Evolutionary conservation across 1,284 basidiomycete genomes (phyloP).

Genomic region (Cryptococcus neoformans): DNA sequence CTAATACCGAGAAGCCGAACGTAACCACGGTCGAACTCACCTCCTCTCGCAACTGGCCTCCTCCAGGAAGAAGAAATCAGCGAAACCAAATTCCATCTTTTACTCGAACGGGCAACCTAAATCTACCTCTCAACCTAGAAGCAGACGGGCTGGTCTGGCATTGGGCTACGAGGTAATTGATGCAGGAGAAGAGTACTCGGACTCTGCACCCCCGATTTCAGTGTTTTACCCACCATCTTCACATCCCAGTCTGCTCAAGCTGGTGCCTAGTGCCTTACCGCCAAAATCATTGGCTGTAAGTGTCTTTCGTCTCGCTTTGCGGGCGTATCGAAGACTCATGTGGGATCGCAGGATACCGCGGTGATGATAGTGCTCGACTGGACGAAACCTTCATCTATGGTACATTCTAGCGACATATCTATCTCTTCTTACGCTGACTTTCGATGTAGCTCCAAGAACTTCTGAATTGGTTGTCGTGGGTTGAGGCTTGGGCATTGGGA

Average conservation of each 20-base stretch:
- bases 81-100: conserved; percentile 34
- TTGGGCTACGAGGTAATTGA: conserved; percentile 86
- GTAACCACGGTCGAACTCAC: conserved; percentile 25
- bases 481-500: conserved; percentile 66
- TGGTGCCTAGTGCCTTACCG: conserved; percentile 82
- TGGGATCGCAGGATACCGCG: conserved; percentile 66
- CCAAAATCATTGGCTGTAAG: conserved; percentile 50
- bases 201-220: conserved; percentile 78
- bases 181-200: conserved; percentile 70
- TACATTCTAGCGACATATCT: conserved; percentile 4
- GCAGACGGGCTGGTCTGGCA: conserved; percentile 61
- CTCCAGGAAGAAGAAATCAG: conserved; percentile 3
- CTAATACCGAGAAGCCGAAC: conserved; percentile 67
- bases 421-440: background rate
- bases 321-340: conserved; percentile 27
- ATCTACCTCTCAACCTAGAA: conserved; percentile 2
- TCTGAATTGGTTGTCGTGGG: conserved; percentile 77
- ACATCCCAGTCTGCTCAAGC: conserved; percentile 63
- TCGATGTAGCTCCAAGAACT: conserved; percentile 64
- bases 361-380: conserved; percentile 91
- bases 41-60: conserved; percentile 15
- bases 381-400: conserved; percentile 88
- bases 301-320: background rate
- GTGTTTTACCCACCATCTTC: conserved; percentile 86
- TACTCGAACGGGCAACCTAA: background rate